Evolutionary conservation across 805 yeast genomes (phyloP).

Genomic region (Isabelozyma rhagii): DNA sequence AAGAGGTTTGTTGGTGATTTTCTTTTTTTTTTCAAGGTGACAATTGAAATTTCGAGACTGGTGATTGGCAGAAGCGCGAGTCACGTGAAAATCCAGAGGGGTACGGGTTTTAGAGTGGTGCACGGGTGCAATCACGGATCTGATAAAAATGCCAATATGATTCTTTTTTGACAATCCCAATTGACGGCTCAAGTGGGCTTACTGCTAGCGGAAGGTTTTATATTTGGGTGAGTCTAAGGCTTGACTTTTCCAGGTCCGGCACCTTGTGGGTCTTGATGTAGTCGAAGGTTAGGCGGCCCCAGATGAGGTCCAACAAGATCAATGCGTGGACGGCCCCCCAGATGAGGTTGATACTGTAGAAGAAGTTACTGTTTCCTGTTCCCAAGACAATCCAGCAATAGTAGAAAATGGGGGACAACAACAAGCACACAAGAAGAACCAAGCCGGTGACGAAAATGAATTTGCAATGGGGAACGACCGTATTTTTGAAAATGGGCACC

Average conservation of each 20-base stretch:
- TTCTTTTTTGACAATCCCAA: too few relatives aligned
- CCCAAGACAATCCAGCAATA: constrained; percentile 93
- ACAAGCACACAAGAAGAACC: constrained; percentile 48
- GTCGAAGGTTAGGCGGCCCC: constrained; percentile 75
- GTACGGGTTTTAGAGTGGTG: neutral
- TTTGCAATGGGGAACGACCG: constrained; percentile 44
- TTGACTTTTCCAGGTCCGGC: constrained; percentile 23
- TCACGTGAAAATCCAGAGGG: neutral
- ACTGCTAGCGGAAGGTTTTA: neutral
- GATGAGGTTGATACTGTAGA: constrained; percentile 87
- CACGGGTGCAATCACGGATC: too few relatives aligned
- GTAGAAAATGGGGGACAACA: constrained; percentile 84
- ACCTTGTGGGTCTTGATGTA: constrained; percentile 45
- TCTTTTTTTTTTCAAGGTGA: neutral
- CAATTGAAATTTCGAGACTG: neutral
- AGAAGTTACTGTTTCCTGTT: constrained; percentile 94
- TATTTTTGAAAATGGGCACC: constrained; percentile 42
- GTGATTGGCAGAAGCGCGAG: neutral
- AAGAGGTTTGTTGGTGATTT: neutral
- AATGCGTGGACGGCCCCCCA: constrained; percentile 69
- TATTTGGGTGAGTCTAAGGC: constrained; percentile 50
- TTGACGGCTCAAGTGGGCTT: too few relatives aligned
- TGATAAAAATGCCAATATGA: too few relatives aligned
- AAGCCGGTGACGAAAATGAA: constrained; percentile 46
- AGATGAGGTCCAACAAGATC: constrained; percentile 69